These are phyloP conservation scores for Kwoniella botswanensis DNA, from an alignment of 768 basidiomycete species.

Conservation along the genomic window DNA sequence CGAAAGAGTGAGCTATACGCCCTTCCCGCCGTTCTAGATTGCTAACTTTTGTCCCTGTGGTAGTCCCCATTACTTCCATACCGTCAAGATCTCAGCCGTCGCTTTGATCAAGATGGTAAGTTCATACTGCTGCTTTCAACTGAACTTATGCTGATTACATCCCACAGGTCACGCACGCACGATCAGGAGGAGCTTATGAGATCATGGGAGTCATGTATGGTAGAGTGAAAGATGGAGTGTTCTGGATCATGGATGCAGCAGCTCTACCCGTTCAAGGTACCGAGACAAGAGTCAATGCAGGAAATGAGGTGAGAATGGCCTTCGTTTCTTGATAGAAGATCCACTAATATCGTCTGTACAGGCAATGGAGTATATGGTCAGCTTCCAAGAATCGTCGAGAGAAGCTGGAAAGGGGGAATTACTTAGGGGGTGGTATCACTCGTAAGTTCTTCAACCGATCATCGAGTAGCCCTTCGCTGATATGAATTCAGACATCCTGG, in stretches of 20 bases:
- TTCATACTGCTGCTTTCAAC: not conserved
- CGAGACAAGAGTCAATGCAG: constrained; percentile 96
- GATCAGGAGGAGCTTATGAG: constrained; percentile 95
- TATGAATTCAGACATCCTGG: constrained; percentile 73
- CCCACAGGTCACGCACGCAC: constrained; percentile 70
- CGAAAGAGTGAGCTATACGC: constrained; percentile 68
- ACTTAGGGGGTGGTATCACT: constrained; percentile 57
- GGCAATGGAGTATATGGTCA: constrained; percentile 98
- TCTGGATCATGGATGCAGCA: constrained; percentile 89
- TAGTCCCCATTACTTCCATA: constrained; percentile 62
- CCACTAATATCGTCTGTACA: not conserved
- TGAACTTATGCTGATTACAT: not conserved
- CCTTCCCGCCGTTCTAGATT: not conserved
- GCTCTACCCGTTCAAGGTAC: constrained; percentile 97
- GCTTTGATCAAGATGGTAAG: constrained; percentile 65
- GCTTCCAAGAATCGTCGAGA: constrained; percentile 80
- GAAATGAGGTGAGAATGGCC: constrained; percentile 65
- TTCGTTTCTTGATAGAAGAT: not conserved
- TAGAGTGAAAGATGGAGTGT: constrained; percentile 67
- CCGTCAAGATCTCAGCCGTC: constrained; percentile 62
- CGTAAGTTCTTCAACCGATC: constrained; percentile 28
- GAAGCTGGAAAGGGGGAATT: constrained; percentile 65
- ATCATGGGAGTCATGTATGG: constrained; percentile 99
- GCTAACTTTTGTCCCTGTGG: not conserved
- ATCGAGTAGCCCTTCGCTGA: not conserved